phyloP scores from a whole-genome alignment of 2,329 filamentous ascomycete genomes.

The Neoscytalidium dimidiatum region DNA sequence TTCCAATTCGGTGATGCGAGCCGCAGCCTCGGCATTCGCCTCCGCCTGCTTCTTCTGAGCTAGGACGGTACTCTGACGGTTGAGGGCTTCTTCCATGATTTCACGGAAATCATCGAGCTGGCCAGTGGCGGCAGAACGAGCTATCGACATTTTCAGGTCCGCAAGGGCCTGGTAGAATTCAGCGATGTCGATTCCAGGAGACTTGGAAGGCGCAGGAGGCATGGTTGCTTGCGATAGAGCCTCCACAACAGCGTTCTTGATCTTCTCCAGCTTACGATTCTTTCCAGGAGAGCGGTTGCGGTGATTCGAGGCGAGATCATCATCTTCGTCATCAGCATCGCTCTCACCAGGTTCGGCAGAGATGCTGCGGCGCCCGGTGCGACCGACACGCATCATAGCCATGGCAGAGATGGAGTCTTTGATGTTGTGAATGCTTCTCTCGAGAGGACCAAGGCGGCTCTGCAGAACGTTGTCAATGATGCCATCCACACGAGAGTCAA shows the following conservation, averaged over 20 bases:
- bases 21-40: conserved; percentile 34
- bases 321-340: conserved; percentile 93
- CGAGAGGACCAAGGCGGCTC: conserved; percentile 75
- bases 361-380: conserved; percentile 64
- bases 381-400: conserved; percentile 53
- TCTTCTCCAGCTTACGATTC: conserved; percentile 80
- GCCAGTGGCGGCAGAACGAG: conserved; percentile 46
- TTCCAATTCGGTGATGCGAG: conserved; percentile 38
- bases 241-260: conserved; percentile 61
- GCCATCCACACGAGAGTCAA: conserved; percentile 86
- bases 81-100: conserved; percentile 39
- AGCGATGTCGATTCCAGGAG: conserved; percentile 31
- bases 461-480: conserved; percentile 78
- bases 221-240: conserved; percentile 40
- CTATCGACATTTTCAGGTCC: conserved; percentile 51
- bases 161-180: conserved; percentile 51
- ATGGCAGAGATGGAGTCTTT: conserved; percentile 62
- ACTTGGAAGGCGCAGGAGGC: conserved; percentile 8
- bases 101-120: conserved; percentile 46
- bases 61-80: conserved; percentile 34
- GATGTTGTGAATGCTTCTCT: conserved; percentile 75
- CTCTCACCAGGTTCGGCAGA: conserved; percentile 76
- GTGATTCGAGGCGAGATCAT: conserved; percentile 60
- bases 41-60: conserved; percentile 33
- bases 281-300: conserved; percentile 76